Base-by-base conservation (phyloP, 306 rosid genomes). In the Citrullus mucosospermus region DNA sequence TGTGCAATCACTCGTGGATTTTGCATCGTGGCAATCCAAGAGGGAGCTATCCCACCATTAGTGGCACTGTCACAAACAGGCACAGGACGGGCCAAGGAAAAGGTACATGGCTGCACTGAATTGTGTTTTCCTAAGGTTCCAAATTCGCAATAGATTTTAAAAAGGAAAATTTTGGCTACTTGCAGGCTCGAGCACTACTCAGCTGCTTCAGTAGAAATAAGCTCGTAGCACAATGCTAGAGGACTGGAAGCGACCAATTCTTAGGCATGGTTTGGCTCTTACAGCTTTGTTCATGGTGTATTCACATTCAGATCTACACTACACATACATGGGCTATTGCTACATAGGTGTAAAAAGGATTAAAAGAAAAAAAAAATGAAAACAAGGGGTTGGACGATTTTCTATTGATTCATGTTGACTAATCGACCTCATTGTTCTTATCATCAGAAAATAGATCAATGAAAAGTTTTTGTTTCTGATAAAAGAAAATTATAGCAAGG, bases 21-120 rank as follows among this genome's bases (percentile, higher is more conserved):
- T 81, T 87, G 89, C 83, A 86, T 87, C 81, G 74, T 41, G 86
- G 93, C 93, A 80, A 95, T 96, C 75, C 97, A 91, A 67, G 98
- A 91, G 84, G 98, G 99, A 76, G 99, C 98, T 36, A 97, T 96
- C 79, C 99, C 99, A 0, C 99, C 99, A 14, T 88, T 92, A 70
- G 99, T 92, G 53, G 93, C 89, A 32, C 85, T 96, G 85, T 91
- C 98, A 61, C 97, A 91, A 78, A 88, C 93, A 60, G 99, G 99
- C 86, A 96, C 99, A 53, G 88, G 97, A 8, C 93, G 97, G 87
- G 99, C 97, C 85, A 92, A 89, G 86, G 98, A 95, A 82, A 95
- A 95, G 93, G 98, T 95, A 43, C 48, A 53, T 38, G 79, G 46
- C 83, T 56, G 65, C 66, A 39, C 12, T 68, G 60, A 28, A 30